Evolutionary conservation across 2,329 filamentous ascomycete species (phyloP).

Genomic region (Phialemoniopsis sp.): DNA sequence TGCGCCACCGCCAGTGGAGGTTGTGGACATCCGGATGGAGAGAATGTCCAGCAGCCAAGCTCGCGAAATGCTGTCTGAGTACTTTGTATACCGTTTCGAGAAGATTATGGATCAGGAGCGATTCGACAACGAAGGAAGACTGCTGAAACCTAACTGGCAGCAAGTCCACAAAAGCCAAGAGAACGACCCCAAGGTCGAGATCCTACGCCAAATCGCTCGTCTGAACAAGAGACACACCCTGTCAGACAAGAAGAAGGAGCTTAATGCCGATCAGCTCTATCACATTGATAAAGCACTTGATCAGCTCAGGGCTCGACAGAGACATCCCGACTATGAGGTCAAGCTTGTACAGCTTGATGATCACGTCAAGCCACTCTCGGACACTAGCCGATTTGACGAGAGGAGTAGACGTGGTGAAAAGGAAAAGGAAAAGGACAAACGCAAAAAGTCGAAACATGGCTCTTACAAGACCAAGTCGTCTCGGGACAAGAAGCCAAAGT

Average conservation of each 20-base stretch:
- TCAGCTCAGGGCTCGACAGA: conserved; percentile 17
- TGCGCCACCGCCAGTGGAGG: conserved; percentile 12
- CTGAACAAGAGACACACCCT: conserved; percentile 25
- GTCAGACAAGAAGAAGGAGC: conserved; percentile 37
- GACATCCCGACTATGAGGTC: conserved; percentile 12
- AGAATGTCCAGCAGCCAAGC: conserved; percentile 31
- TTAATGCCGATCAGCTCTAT: conserved; percentile 28
- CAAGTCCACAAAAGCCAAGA: conserved; percentile 23
- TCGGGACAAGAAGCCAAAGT: conserved; percentile 15
- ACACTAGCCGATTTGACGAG: background rate
- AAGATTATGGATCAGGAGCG: conserved; percentile 25
- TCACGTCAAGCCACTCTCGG: conserved; percentile 16
- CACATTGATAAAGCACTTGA: conserved; percentile 36
- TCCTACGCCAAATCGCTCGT: conserved; percentile 26
- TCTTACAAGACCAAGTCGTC: conserved; percentile 3
- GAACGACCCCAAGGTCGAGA: conserved; percentile 31
- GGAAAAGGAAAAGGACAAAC: conserved; percentile 6
- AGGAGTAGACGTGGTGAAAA: conserved; percentile 11
- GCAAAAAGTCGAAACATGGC: conserved; percentile 4
- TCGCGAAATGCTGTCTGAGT: conserved; percentile 31
- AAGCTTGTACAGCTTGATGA: conserved; percentile 40
- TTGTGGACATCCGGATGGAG: conserved; percentile 31
- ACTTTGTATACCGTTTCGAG: conserved; percentile 35
- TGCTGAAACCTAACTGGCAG: conserved; percentile 32
- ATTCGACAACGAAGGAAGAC: conserved; percentile 29